Conservation (phyloP, 2,329 filamentous ascomycete genomes). For the Aspergillaceae sp. region DNA sequence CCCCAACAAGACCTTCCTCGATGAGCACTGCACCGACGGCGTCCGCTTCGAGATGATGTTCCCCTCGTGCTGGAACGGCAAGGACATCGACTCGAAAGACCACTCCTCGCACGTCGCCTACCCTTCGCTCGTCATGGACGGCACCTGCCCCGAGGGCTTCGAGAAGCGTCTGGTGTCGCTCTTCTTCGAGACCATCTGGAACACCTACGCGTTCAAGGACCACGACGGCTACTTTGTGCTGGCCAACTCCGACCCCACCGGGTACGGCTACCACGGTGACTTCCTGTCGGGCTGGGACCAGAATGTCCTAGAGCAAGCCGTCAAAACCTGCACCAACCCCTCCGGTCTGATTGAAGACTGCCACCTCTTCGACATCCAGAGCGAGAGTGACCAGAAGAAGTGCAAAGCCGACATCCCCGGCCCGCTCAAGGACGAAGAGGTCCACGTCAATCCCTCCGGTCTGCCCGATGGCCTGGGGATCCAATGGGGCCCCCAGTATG, state of each 20-base stretch:
- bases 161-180: slow-evolving; percentile 62
- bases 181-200: slow-evolving; percentile 80
- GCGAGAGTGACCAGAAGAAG: slow-evolving; percentile 42
- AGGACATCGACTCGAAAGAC: slow-evolving; percentile 46
- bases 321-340: slow-evolving; percentile 63
- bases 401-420: slow-evolving; percentile 58
- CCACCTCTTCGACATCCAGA: slow-evolving; percentile 62
- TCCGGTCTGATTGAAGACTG: slow-evolving; percentile 67
- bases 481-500: slow-evolving; percentile 36
- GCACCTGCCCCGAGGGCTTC: slow-evolving; percentile 63
- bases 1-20: slow-evolving; percentile 70
- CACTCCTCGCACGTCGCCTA: slow-evolving; percentile 65
- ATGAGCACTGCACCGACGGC: slow-evolving; percentile 73
- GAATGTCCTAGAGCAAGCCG: slow-evolving; percentile 60
- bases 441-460: slow-evolving; percentile 14
- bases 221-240: slow-evolving; percentile 63
- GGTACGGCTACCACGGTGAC: slow-evolving; percentile 68
- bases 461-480: slow-evolving; percentile 59
- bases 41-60: slow-evolving; percentile 79
- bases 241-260: slow-evolving; percentile 68
- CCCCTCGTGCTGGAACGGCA: slow-evolving; percentile 80
- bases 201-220: slow-evolving; percentile 57
- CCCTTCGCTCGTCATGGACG: slow-evolving; percentile 65
- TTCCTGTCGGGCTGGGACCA: slow-evolving; percentile 72
- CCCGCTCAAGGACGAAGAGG: slow-evolving; percentile 48